A percentile compares a stretch with the other conserved stretches of the same genome.
Conservation (phyloP, 1,139 yeast genomes). For the Candida frijolesensis region DNA sequence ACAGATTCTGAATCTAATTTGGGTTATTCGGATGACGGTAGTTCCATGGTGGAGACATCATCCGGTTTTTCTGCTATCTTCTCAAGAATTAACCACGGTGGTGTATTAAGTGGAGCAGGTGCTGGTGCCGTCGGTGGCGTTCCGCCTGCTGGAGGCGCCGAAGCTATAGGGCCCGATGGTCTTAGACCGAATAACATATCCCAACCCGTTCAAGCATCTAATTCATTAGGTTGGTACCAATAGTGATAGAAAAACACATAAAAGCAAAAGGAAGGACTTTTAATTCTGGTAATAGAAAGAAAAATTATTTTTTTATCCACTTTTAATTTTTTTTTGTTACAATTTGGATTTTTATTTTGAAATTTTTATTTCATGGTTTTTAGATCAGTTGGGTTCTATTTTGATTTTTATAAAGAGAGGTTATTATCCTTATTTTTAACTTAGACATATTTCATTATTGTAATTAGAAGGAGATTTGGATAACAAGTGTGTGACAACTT, state of each 20-base stretch:
- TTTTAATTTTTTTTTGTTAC: background rate
- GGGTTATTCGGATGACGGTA: constrained; percentile 25
- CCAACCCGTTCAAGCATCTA: constrained; percentile 48
- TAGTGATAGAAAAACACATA: constrained; percentile 9
- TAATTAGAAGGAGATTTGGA: background rate
- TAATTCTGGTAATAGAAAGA: background rate
- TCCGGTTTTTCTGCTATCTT: constrained; percentile 35
- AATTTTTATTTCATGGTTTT: constrained; percentile 1
- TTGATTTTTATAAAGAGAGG: background rate
- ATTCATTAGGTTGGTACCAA: constrained; percentile 49
- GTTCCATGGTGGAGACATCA: constrained; percentile 17
- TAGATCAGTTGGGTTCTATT: background rate
- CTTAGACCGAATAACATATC: constrained; percentile 27
- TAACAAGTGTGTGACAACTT: background rate
- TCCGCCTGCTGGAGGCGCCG: constrained; percentile 14
- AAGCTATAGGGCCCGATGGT: constrained; percentile 6
- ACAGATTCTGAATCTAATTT: constrained; percentile 45
- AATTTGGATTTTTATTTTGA: background rate
- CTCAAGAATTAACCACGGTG: constrained; percentile 29
- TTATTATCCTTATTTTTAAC: constrained; percentile 1
- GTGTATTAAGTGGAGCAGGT: constrained; percentile 12
- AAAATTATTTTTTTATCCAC: background rate
- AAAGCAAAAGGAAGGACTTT: background rate
- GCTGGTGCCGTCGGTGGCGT: background rate
- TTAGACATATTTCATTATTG: constrained; percentile 5